Conservation (phyloP, 257 asterid genomes). For the Gynochthodes officinalis region DNA sequence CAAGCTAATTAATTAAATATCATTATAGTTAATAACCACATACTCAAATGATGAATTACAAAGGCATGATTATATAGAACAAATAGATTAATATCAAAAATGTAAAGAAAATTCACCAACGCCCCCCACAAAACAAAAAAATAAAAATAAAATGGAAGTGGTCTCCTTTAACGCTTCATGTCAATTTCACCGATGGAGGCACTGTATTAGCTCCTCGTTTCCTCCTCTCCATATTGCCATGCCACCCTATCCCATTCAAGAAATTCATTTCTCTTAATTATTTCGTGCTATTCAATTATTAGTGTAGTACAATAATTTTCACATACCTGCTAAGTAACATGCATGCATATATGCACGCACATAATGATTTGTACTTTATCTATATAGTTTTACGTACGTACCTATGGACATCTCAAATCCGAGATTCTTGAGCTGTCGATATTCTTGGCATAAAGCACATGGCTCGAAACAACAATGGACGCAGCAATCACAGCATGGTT, state of each 20-base stretch:
- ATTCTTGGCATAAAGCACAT: constrained; percentile 63
- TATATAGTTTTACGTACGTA: background rate
- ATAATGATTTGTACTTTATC: background rate
- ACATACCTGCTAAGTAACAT: background rate
- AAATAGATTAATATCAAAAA: too few species aligned
- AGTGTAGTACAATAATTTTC: too few species aligned
- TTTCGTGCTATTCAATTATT: too few species aligned
- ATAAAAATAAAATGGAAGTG: too few species aligned
- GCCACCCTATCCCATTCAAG: constrained; percentile 39
- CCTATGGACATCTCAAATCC: constrained; percentile 56
- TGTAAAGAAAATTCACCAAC: too few species aligned
- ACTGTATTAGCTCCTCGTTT: constrained; percentile 13
- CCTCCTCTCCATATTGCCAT: constrained; percentile 49
- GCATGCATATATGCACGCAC: background rate
- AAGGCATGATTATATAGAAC: too few species aligned
- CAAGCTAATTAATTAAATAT: too few species aligned
- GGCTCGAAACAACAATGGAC: constrained; percentile 53
- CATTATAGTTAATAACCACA: too few species aligned
- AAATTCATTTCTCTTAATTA: too few species aligned
- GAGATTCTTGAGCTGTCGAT: constrained; percentile 41
- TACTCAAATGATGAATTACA: too few species aligned
- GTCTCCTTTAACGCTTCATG: constrained; percentile 30
- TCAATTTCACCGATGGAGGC: constrained; percentile 35
- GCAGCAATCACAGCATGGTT: constrained; percentile 56
- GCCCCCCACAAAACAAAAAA: too few species aligned